These are phyloP conservation scores for Eucalyptus coolabah DNA, from an alignment of 345 rosid species.

Conservation along the genomic window DNA sequence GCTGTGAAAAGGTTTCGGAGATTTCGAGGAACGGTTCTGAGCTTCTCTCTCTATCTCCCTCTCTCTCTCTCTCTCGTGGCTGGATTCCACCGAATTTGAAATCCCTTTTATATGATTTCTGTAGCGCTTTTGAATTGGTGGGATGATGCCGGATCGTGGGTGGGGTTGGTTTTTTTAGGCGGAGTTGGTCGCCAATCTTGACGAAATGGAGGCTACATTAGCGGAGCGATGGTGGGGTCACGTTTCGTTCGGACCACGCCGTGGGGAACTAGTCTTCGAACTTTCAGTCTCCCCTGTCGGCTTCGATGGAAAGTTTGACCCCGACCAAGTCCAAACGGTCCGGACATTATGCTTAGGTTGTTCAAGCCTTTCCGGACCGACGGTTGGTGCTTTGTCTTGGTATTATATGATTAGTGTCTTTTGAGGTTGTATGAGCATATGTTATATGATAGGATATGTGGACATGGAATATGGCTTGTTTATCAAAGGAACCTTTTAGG, in stretches of 20 bases:
- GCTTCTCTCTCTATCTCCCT: background rate
- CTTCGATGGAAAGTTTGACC: background rate
- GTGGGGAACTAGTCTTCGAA: background rate
- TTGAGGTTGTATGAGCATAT: background rate
- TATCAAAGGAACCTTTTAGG: too few relatives aligned
- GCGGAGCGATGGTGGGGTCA: background rate
- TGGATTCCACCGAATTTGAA: background rate
- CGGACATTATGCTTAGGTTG: background rate
- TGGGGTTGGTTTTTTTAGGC: background rate
- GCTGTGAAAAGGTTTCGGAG: background rate
- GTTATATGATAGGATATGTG: background rate
- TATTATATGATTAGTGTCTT: background rate
- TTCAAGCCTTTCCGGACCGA: background rate
- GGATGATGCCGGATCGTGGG: background rate
- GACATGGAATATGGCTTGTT: background rate
- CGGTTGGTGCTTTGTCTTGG: background rate
- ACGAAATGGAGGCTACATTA: background rate
- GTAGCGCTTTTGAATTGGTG: background rate
- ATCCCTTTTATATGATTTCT: background rate
- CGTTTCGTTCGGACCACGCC: background rate
- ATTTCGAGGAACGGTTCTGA: background rate
- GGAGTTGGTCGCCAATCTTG: background rate
- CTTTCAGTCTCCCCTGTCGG: background rate
- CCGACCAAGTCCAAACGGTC: background rate
- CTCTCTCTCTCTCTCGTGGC: background rate